Conservation (phyloP, 179 eudicot species). For the Corrigiola litoralis region DNA sequence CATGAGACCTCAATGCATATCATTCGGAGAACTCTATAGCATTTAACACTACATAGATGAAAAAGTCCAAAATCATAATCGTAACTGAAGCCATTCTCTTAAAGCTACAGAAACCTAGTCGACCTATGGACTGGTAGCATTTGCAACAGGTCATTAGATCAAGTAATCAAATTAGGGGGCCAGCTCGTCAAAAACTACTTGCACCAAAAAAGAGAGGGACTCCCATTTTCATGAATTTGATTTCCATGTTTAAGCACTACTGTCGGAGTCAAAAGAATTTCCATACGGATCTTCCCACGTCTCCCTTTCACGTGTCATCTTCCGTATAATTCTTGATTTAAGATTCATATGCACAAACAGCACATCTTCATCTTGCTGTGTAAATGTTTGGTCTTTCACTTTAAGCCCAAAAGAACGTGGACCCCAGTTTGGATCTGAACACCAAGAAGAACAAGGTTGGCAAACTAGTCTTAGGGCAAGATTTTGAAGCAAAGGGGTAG, state of each 20-base stretch:
- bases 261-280: background rate
- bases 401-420: background rate
- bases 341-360: conserved; percentile 17
- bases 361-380: conserved; percentile 10
- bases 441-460: conserved; percentile 15
- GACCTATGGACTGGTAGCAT: too few species aligned
- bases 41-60: too few species aligned
- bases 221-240: background rate
- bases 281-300: background rate
- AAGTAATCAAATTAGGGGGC: too few species aligned
- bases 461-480: conserved; percentile 10
- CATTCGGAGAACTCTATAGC: too few species aligned
- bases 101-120: too few species aligned
- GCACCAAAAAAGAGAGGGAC: background rate
- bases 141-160: too few species aligned
- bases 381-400: background rate
- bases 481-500: conserved; percentile 16
- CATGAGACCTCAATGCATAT: too few species aligned
- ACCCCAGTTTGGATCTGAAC: conserved; percentile 6
- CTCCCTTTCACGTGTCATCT: conserved; percentile 2
- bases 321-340: background rate
- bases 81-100: too few species aligned
- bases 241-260: background rate
- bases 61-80: too few species aligned
- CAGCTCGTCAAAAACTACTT: background rate